Evolutionary conservation across 805 yeast species (phyloP), one percentile per base, ranked within the genome.

Genomic region (Kockiozyma suomiensis): DNA sequence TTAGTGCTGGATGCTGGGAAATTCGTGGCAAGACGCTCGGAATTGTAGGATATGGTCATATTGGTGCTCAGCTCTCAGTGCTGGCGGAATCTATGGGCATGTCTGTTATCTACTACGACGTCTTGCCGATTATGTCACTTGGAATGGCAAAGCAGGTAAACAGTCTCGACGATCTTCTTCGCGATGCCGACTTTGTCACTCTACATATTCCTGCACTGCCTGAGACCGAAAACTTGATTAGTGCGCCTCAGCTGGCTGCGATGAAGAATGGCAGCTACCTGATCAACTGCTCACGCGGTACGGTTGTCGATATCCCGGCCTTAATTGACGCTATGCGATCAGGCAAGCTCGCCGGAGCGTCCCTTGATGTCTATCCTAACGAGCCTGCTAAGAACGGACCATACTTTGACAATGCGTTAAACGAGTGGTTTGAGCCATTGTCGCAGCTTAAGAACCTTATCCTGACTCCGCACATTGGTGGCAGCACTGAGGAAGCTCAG

Each of bases 401-500:
- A 64, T 76, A 84, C 68, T 94, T 92, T 79, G 79, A 73, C 70
- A 81, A 87, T 73, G 81, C 82, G 43, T 81, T 94, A 73, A 93
- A 93, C 78, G 69, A 78, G 43, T 94, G 97, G 92, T 82, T 88
- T 64, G 79, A 89, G 35, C 97, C 92, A 73, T 82, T 94, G 69
- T 82, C 85, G 68, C 78, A 88, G 10, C 82, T 91, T 74, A 85
- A 92, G 78, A 94, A 94, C 77, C 85, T 93, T 64, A 91, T 94
- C 67, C 82, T 94, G 71, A 87, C 98, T 56, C 99, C 99, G 35
- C 99, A 94, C 74, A 94, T 94, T 69, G 99, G 99, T 78, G 99
- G 99, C 68, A 91, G 97, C 53, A 94, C 99, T 50, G 98, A 93
- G 77, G 99, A 94, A 81, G 99, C 99, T 40, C 99, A 94, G 82